These are phyloP conservation scores for Acanthamoeba healyi DNA, from an alignment of 208 protist species.

Conservation along the genomic window DNA sequence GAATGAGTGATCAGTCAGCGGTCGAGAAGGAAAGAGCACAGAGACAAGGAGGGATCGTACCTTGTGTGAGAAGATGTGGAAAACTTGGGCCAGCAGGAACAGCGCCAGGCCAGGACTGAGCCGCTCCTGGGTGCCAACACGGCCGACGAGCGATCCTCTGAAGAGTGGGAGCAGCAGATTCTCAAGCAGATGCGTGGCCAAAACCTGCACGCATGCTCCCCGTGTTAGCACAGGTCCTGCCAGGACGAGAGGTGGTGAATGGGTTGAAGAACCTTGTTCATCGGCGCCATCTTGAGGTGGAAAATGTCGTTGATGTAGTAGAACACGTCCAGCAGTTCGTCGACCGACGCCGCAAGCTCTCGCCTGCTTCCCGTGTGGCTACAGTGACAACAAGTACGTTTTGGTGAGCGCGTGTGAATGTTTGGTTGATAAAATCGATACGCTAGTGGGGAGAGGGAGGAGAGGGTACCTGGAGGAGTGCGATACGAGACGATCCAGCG, in stretches of 20 bases:
- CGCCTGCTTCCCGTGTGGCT: slow-evolving; percentile 48
- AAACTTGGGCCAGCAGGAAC: slow-evolving; percentile 84
- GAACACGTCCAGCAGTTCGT: slow-evolving; percentile 89
- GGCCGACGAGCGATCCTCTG: slow-evolving; percentile 24
- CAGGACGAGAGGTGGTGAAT: too few relatives aligned
- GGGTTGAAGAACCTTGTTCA: too few relatives aligned
- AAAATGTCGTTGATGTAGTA: slow-evolving; percentile 92
- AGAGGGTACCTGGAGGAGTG: too few relatives aligned
- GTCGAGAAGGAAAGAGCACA: too few relatives aligned
- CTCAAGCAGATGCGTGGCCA: slow-evolving; percentile 69
- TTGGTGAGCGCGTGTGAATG: too few relatives aligned
- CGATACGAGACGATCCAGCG: slow-evolving; percentile 80
- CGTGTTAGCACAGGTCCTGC: too few relatives aligned
- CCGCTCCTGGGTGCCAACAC: slow-evolving; percentile 70
- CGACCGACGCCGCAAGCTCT: slow-evolving; percentile 81
- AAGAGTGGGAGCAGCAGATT: slow-evolving; percentile 79
- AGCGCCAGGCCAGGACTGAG: slow-evolving; percentile 76
- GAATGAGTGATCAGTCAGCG: too few relatives aligned
- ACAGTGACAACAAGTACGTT: too few relatives aligned
- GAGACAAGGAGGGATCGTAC: not conserved
- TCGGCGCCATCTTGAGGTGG: slow-evolving; percentile 75
- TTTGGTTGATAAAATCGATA: too few relatives aligned
- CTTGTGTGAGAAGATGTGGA: slow-evolving; percentile 84
- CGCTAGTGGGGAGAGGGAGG: too few relatives aligned
- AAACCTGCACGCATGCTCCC: too few relatives aligned